These are phyloP conservation scores for Pythium monospermum DNA, from an alignment of 352 stramenopile species.

Conservation along the genomic window DNA sequence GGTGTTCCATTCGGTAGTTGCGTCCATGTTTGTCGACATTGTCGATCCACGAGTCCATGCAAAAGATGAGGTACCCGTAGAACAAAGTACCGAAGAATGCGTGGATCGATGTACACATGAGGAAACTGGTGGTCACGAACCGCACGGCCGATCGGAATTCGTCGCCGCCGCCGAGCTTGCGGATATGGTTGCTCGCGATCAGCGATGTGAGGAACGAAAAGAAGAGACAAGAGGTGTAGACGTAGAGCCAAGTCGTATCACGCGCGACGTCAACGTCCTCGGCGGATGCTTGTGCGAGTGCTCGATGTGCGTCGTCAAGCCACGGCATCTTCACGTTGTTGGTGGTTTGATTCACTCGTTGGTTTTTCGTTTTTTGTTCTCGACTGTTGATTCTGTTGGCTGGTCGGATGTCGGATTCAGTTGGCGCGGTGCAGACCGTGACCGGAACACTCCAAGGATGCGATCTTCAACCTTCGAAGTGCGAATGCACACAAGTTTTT, in stretches of 20 bases:
- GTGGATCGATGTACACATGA: constrained; percentile 49
- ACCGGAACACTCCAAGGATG: too few relatives aligned
- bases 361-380: too few relatives aligned
- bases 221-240: constrained; percentile 48
- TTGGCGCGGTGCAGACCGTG: too few relatives aligned
- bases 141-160: constrained; percentile 64
- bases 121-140: constrained; percentile 61
- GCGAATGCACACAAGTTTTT: too few relatives aligned
- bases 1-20: constrained; percentile 8
- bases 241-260: constrained; percentile 56
- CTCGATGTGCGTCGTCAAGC: too few relatives aligned
- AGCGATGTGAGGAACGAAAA: constrained; percentile 50
- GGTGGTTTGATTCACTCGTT: too few relatives aligned
- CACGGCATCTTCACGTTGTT: too few relatives aligned
- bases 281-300: too few relatives aligned
- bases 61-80: constrained; percentile 48
- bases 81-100: constrained; percentile 45
- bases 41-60: constrained; percentile 25
- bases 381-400: too few relatives aligned
- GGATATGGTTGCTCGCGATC: constrained; percentile 59
- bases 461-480: too few relatives aligned
- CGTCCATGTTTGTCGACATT: constrained; percentile 18
- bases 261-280: constrained; percentile 2
- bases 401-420: too few relatives aligned
- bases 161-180: constrained; percentile 54